Evolutionary conservation across 345 rosid genomes (phyloP).

Genomic region (Turnera subulata): DNA sequence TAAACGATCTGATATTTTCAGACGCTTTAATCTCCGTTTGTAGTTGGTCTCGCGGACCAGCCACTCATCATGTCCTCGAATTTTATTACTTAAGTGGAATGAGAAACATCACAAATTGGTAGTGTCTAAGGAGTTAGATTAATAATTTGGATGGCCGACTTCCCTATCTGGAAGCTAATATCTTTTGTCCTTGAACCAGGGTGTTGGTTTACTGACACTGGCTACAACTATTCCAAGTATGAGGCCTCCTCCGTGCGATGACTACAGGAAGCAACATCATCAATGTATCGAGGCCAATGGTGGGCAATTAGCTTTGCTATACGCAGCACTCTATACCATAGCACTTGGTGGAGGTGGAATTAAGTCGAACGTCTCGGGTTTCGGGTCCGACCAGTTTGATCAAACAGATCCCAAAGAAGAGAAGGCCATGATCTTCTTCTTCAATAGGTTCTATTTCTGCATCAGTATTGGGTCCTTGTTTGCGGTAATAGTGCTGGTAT

Average conservation of each 20-base stretch:
- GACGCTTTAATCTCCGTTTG: no score
- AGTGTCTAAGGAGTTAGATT: no score
- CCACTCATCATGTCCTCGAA: no score
- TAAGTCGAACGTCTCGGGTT: slow-evolving; percentile 88
- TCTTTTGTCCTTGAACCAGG: slow-evolving; percentile 29
- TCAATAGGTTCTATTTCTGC: slow-evolving; percentile 31
- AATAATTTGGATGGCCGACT: no score
- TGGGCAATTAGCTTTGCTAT: slow-evolving; percentile 60
- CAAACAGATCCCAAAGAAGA: slow-evolving; percentile 67
- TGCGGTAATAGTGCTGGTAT: slow-evolving; percentile 67
- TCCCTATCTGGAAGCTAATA: neutral
- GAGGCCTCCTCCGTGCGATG: slow-evolving; percentile 74
- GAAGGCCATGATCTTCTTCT: slow-evolving; percentile 42
- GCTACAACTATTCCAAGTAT: slow-evolving; percentile 69
- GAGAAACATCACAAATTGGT: no score
- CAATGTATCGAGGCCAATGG: slow-evolving; percentile 70
- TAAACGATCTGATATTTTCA: no score
- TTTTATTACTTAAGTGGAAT: no score
- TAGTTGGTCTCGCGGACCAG: no score
- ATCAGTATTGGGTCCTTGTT: slow-evolving; percentile 82
- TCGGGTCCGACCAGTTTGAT: slow-evolving; percentile 92
- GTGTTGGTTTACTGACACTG: slow-evolving; percentile 54
- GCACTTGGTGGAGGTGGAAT: slow-evolving; percentile 91
- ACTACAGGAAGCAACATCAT: slow-evolving; percentile 47
- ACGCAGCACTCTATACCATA: slow-evolving; percentile 69